Conservation (phyloP, 1,139 yeast genomes). For the Wickerhamomyces sp. region DNA sequence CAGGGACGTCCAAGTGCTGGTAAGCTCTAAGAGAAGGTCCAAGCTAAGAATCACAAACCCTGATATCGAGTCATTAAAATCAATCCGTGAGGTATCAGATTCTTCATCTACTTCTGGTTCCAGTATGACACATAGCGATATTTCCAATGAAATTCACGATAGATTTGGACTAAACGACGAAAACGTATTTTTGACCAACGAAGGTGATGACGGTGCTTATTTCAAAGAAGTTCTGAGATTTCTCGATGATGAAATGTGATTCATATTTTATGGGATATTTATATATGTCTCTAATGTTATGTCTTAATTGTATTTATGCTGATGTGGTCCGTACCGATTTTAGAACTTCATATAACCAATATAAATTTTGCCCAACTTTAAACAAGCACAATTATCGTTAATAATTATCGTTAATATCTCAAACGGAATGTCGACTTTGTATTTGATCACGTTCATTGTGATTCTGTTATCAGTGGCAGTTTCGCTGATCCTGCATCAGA, state of each 20-base stretch:
- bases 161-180: neutral
- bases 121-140: neutral
- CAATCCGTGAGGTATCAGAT: neutral
- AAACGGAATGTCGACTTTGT: conserved; percentile 6
- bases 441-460: conserved; percentile 18
- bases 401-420: too few species aligned
- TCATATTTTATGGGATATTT: neutral
- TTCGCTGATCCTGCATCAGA: conserved; percentile 22
- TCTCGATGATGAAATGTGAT: conserved; percentile 8
- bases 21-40: conserved; percentile 64
- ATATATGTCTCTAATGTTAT: neutral
- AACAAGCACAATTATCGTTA: too few species aligned
- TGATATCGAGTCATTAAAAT: conserved; percentile 30
- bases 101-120: neutral
- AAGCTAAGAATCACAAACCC: conserved; percentile 66
- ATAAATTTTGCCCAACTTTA: neutral
- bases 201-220: conserved; percentile 9
- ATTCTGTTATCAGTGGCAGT: conserved; percentile 22
- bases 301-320: neutral
- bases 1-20: conserved; percentile 70
- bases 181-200: conserved; percentile 1
- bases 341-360: too few species aligned
- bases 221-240: conserved; percentile 15
- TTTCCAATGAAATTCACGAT: neutral
- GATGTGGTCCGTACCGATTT: too few species aligned